phyloP scores from a whole-genome alignment of 1,284 basidiomycete genomes.

The Heliocybe sulcata region DNA sequence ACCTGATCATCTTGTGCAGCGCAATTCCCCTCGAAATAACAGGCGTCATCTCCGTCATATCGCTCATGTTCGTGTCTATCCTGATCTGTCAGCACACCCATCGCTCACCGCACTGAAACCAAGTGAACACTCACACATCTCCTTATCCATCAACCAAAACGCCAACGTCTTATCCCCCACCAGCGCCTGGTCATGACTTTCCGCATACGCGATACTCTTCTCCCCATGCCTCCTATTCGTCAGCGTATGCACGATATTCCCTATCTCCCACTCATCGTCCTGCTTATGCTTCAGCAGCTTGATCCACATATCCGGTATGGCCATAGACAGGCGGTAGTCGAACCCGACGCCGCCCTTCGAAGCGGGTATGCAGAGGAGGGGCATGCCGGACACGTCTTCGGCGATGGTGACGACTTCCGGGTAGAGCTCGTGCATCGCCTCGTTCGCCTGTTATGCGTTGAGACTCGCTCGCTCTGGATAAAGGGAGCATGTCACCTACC shows the following conservation, averaged over 20 bases:
- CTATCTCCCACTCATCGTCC: constrained; percentile 89
- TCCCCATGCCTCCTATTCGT: constrained; percentile 88
- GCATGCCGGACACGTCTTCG: constrained; percentile 98
- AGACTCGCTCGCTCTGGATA: background rate
- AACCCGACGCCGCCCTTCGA: constrained; percentile 89
- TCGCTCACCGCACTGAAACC: constrained; percentile 4
- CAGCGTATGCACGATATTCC: constrained; percentile 83
- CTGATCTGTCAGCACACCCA: constrained; percentile 20
- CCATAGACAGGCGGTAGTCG: constrained; percentile 97
- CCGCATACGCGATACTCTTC: constrained; percentile 91
- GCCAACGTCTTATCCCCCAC: constrained; percentile 98
- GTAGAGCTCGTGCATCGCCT: constrained; percentile 79
- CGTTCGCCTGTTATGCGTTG: constrained; percentile 70
- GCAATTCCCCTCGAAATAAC: constrained; percentile 86
- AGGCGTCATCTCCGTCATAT: constrained; percentile 80
- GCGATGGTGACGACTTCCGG: constrained; percentile 87
- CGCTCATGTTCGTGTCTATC: constrained; percentile 93
- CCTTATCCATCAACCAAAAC: constrained; percentile 99
- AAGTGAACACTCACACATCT: constrained; percentile 74
- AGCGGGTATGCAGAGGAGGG: constrained; percentile 81
- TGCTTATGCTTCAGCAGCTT: constrained; percentile 91
- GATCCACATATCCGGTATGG: constrained; percentile 99
- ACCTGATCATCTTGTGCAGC: constrained; percentile 98
- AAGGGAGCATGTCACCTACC: constrained; percentile 40
- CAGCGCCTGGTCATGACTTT: constrained; percentile 96